phyloP scores from a whole-genome alignment of 306 rosid species.

The Neltuma alba region DNA sequence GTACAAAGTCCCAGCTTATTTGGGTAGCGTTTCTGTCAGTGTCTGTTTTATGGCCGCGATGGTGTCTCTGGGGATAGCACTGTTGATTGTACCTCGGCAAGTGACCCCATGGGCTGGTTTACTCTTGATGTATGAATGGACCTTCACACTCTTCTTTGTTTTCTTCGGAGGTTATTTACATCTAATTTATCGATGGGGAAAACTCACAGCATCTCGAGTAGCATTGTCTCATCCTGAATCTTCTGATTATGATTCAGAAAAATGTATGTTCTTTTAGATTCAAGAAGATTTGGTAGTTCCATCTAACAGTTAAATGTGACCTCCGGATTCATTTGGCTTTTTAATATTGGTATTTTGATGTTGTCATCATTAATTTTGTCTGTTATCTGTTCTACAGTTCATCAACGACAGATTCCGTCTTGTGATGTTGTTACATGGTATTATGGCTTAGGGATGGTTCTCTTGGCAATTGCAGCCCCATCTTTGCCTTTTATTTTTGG shows the following conservation, averaged over 20 bases:
- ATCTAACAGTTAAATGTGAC: conserved; percentile 16
- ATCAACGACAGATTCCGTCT: conserved; percentile 68
- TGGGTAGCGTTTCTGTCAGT: conserved; percentile 75
- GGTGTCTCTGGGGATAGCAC: conserved; percentile 64
- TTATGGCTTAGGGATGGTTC: conserved; percentile 83
- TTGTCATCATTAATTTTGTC: conserved; percentile 9
- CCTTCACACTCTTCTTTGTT: conserved; percentile 73
- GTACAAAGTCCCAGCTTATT: conserved; percentile 74
- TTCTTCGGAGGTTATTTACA: conserved; percentile 83
- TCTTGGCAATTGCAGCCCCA: conserved; percentile 88
- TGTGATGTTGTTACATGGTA: conserved; percentile 64
- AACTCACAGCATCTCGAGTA: conserved; percentile 52
- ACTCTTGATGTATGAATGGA: conserved; percentile 98
- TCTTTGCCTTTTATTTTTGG: conserved; percentile 87
- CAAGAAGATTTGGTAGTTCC: conserved; percentile 20
- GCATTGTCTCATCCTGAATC: conserved; percentile 60
- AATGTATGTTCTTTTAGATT: conserved; percentile 56
- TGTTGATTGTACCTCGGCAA: conserved; percentile 85
- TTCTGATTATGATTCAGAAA: conserved; percentile 73
- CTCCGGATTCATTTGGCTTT: not conserved
- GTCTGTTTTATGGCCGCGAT: conserved; percentile 68
- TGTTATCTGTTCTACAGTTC: conserved; percentile 58
- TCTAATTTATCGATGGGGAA: conserved; percentile 79
- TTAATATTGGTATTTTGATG: not conserved
- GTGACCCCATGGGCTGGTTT: conserved; percentile 99